Evolutionary conservation across 2,329 filamentous ascomycete genomes (phyloP), one percentile per base, ranked within the genome.

Genomic region (Ophiosphaerella narmari): DNA sequence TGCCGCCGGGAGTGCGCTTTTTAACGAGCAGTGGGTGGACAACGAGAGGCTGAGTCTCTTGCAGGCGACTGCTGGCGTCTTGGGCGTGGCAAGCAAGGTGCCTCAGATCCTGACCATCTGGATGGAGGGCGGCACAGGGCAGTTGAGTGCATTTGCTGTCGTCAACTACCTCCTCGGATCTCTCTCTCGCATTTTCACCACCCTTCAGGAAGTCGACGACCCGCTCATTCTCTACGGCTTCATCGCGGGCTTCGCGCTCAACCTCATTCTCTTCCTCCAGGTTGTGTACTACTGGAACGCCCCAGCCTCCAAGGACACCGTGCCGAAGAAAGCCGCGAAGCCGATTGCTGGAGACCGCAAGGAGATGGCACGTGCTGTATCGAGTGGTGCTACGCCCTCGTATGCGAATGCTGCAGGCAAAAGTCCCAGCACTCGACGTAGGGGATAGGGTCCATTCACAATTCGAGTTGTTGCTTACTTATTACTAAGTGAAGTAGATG

Each of bases 151-250:
- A 43, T 97, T 97, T 74, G 90, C 94, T 51, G 94, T 99, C 63
- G 96, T 99, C 83, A 97, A 97, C 81, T 99, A 96, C 77, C 90
- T 99, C 66, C 81, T 87, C 63, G 94, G 95, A 34, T 96, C 91
- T 37, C 84, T 97, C 50, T 90, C 91, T 23, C 89, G 94, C 71
- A 96, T 99, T 78, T 99, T 97, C 76, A 99, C 94, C 29, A 99
- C 95, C 7, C 80, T 99, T 50, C 92, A 97, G 70, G 94, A 99
- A 79, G 94, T 99, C 52, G 89, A 96, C 73, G 94, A 99, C 75
- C 92, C 92, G 76, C 82, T 97, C 51, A 97, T 99, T 66, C 83
- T 99, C 23, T 97, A 96, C 77, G 89, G 92, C 43, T 97, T 96
- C 80, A 78, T 97, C 47, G 90, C 91, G 7, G 94, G 91, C 24